A percentile compares a stretch with the other conserved stretches of the same genome.
phyloP scores from a whole-genome alignment of 2,329 filamentous ascomycete species.

The Neoascochyta sp. region DNA sequence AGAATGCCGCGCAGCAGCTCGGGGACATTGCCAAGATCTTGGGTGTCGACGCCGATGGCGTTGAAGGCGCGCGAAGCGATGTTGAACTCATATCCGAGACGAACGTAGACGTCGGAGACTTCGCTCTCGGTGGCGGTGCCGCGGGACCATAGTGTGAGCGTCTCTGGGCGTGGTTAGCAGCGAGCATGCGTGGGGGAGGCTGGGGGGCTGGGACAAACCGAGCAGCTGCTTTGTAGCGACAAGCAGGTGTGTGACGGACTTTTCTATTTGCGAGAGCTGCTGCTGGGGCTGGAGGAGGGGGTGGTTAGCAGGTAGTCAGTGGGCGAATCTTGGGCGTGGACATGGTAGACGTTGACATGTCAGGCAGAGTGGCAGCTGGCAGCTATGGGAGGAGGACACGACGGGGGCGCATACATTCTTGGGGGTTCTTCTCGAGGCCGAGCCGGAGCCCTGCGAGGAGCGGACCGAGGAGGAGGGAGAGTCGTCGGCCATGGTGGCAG shows the following conservation, averaged over 20 bases:
- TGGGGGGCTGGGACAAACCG: slow-evolving; percentile 15
- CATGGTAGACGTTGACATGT: background rate
- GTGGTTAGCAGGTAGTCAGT: slow-evolving; percentile 15
- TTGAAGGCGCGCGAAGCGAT: slow-evolving; percentile 96
- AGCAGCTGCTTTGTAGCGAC: slow-evolving; percentile 97
- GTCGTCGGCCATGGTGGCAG: slow-evolving; percentile 24
- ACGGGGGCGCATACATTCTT: slow-evolving; percentile 34
- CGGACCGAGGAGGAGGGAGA: slow-evolving; percentile 20
- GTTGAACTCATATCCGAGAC: slow-evolving; percentile 97
- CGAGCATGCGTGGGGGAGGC: slow-evolving; percentile 4
- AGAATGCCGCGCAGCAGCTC: slow-evolving; percentile 86
- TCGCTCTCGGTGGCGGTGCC: slow-evolving; percentile 87
- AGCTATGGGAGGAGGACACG: slow-evolving; percentile 8
- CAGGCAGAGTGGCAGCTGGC: no score
- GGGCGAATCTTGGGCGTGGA: slow-evolving; percentile 2
- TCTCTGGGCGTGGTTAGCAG: slow-evolving; percentile 55
- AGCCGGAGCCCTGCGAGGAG: slow-evolving; percentile 50
- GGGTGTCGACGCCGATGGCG: slow-evolving; percentile 92
- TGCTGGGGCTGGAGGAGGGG: slow-evolving; percentile 56
- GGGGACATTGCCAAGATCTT: slow-evolving; percentile 90
- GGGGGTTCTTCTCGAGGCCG: slow-evolving; percentile 33
- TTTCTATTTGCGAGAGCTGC: slow-evolving; percentile 94
- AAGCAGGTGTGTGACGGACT: slow-evolving; percentile 86
- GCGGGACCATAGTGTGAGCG: slow-evolving; percentile 94
- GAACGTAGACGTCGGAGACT: slow-evolving; percentile 97